Percentiles rank a stretch among this genome's conserved stretches.
Evolutionary conservation across 768 basidiomycete genomes (phyloP).

Genomic region (Psilocybe azurescens): DNA sequence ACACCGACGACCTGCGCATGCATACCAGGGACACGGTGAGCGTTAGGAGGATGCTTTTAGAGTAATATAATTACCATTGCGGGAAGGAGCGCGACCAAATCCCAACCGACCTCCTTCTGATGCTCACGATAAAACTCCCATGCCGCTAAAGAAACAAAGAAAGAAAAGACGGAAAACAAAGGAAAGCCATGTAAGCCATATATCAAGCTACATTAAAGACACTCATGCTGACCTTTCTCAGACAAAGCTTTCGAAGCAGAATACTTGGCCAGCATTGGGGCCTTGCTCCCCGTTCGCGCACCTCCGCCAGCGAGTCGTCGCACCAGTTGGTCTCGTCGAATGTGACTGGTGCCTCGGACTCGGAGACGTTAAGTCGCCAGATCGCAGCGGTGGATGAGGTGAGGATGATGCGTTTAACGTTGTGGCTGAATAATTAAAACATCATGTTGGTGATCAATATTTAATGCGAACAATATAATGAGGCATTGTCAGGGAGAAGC

Average conservation of each 20-base stretch:
- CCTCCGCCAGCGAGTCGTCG: slow-evolving; percentile 46
- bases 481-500: neutral
- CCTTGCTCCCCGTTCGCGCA: slow-evolving; percentile 53
- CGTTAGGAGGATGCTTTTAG: neutral
- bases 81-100: slow-evolving; percentile 57
- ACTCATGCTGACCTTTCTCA: slow-evolving; percentile 47
- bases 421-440: neutral
- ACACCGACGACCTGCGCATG: neutral
- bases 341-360: slow-evolving; percentile 16
- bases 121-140: slow-evolving; percentile 46
- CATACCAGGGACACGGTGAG: neutral
- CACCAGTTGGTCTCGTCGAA: slow-evolving; percentile 68
- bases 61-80: slow-evolving; percentile 40
- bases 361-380: slow-evolving; percentile 29
- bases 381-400: slow-evolving; percentile 63
- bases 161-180: no score
- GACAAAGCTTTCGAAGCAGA: slow-evolving; percentile 63
- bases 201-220: neutral
- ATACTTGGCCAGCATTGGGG: slow-evolving; percentile 49
- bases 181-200: neutral
- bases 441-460: neutral
- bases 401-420: slow-evolving; percentile 65
- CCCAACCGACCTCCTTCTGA: slow-evolving; percentile 50
- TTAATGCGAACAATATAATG: no score
- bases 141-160: slow-evolving; percentile 34